Evolutionary conservation across 2,329 filamentous ascomycete genomes (phyloP), one percentile per base, ranked within the genome.

Genomic region (Nemania sp.): DNA sequence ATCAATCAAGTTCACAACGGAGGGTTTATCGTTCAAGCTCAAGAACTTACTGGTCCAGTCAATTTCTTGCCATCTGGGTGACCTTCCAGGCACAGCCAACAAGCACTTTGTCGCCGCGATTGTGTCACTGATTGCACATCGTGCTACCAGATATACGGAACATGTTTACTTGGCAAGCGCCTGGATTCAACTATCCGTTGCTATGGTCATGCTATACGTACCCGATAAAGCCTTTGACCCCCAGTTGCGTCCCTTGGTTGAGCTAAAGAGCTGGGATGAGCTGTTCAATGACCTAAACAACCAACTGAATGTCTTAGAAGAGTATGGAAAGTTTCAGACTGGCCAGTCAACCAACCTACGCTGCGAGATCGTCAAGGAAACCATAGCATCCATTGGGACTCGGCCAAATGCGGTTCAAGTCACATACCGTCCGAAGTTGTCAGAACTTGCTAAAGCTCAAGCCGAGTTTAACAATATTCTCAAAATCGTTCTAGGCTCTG

Each of bases 141-240:
- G 63, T 28, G 64, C 64, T 43, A 59, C 64, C 1, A 54, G 53
- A n/a, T 48, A 39, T 6, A 48, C 46, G 4, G 62, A 68, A 43
- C 61, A 63, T 14, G 61, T 65, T 2, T 70, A 72, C 45, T 73
- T 78, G 17, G 80, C 83, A 17, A 72, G 87, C 19, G 86, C 89
- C 5, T 94, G 92, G 84, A 79, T 91, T 23, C 79, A 88, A 45
- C 85, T 96, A 56, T 87, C 90, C 1, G 72, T 92, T 17, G 86
- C 86, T 14, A 83, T 87, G 33, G 77, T 97, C 42, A 82, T 82
- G 57, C 78, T 97, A 2, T 97, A 93, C 66, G 85, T 97, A 2
- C 92, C 95, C 0, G 88, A 96, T 69, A 86, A 87, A 61, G 81
- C 89, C 3, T 94, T 93, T 64, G 94, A 99, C 69, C 94, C 94